phyloP scores from a whole-genome alignment of 2,329 filamentous ascomycete species.

The Sarocladium brachiariae region DNA sequence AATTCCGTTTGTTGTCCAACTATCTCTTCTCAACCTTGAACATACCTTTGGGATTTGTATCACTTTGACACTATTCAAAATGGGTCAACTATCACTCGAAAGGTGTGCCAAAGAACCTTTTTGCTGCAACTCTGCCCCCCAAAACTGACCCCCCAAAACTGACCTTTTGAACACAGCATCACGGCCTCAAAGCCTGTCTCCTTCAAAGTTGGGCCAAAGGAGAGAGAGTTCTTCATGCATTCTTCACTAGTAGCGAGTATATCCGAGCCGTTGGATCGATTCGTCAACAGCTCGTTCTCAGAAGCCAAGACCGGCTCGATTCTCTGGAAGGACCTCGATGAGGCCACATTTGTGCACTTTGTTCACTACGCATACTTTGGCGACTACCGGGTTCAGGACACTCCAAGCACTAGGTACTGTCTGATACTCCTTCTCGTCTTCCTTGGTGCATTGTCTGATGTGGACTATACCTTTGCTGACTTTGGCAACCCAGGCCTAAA shows the following conservation, averaged over 20 bases:
- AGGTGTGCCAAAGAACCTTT: neutral
- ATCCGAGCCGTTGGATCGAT: neutral
- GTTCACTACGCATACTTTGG: neutral
- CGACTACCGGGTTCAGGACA: neutral
- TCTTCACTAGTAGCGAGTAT: neutral
- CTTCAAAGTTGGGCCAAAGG: neutral
- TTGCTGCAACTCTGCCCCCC: no score
- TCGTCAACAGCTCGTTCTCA: neutral
- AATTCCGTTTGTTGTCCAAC: no score
- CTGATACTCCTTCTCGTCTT: no score
- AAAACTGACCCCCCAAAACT: no score
- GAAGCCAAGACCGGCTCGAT: neutral
- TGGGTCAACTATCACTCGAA: no score
- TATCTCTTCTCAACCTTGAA: no score
- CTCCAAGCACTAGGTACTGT: neutral
- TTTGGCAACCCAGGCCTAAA: no score
- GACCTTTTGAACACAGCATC: neutral
- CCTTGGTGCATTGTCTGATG: no score
- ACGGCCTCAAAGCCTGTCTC: neutral
- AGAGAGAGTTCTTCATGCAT: conserved; percentile 2
- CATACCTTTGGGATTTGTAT: no score
- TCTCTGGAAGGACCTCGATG: neutral
- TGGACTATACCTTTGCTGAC: no score
- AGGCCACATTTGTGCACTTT: conserved; percentile 4
- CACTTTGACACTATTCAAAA: no score